Evolutionary conservation across 2,329 filamentous ascomycete genomes (phyloP), one percentile per base, ranked within the genome.

Genomic region (Juglanconis oblonga): DNA sequence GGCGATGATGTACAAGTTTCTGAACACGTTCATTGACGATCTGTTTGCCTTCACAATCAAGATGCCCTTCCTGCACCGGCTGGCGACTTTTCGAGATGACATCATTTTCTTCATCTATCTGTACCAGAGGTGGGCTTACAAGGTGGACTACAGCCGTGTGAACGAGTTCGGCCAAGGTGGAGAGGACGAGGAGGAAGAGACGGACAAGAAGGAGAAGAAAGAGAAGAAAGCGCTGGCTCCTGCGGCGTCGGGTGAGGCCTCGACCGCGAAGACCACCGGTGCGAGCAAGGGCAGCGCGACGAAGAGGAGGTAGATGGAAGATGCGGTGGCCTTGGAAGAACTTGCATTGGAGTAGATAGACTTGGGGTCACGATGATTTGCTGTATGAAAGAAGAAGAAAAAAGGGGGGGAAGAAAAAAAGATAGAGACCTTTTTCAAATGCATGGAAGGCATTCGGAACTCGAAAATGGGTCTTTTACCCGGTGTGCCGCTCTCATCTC

Each of bases 21-120:
- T 98, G 66, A 97, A 98, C 79, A 98, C 95, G 5, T 99, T 99
- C 74, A 98, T 99, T 73, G 95, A 99, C 75, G 95, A 99, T 72
- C 81, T 99, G 36, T 99, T 99, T 71, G 95, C 95, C 2, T 99
- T 98, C 71, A 99, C 95, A 44, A 97, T 99, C 80, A 98, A 98
- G 79, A 99, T 99, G 95, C 95, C 95, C 0, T 86, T 93, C 64
- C 81, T 99, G 55, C 95, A 99, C 75, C 87, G 95, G 14, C 81
- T 99, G 54, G 92, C 95, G 0, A 98, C 95, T 0, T 83, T 99
- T 64, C 84, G 95, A 62, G 95, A 99, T 73, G 95, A 99, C 71
- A 82, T 99, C 66, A 98, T 99, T 72, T 99, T 99, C 82, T 99
- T 99, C 73, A 83, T 99, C 61, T 99, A 97, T 77, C 68, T 99